Conservation (phyloP, 768 basidiomycete genomes). For the Kwoniella dendrophila region DNA sequence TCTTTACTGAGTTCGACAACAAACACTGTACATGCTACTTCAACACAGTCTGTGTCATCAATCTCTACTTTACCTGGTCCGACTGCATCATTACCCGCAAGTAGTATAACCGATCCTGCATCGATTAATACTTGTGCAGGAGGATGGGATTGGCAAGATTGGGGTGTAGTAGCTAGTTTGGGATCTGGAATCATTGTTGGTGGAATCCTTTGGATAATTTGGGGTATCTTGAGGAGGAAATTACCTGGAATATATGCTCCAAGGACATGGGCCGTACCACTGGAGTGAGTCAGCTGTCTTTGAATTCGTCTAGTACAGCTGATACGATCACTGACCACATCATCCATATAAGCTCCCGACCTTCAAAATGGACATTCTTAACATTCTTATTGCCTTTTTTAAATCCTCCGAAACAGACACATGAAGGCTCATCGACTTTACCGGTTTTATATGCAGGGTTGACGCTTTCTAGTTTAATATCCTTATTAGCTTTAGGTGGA, state of each 20-base stretch:
- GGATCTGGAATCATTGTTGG: slow-evolving; percentile 33
- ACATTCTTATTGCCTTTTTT: slow-evolving; percentile 73
- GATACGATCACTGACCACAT: slow-evolving; percentile 68
- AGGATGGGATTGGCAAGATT: slow-evolving; percentile 43
- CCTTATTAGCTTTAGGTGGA: slow-evolving; percentile 69
- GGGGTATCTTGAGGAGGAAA: slow-evolving; percentile 27
- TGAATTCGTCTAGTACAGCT: slow-evolving; percentile 14
- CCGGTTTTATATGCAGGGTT: slow-evolving; percentile 71
- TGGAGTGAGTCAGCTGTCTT: slow-evolving; percentile 24
- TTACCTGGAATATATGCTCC: slow-evolving; percentile 34
- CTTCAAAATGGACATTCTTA: slow-evolving; percentile 60
- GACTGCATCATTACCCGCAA: background rate
- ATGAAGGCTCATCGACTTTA: slow-evolving; percentile 73
- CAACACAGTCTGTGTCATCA: background rate
- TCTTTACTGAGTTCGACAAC: background rate
- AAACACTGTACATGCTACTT: background rate
- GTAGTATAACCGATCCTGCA: background rate
- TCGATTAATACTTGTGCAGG: slow-evolving; percentile 34
- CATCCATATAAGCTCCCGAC: slow-evolving; percentile 58
- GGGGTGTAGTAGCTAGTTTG: slow-evolving; percentile 32
- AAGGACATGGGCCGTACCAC: slow-evolving; percentile 33
- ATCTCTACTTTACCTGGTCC: background rate
- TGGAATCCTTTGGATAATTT: slow-evolving; percentile 35
- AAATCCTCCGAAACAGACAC: slow-evolving; percentile 66
- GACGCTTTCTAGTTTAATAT: slow-evolving; percentile 68